Evolutionary conservation across 2,329 filamentous ascomycete species (phyloP), one percentile per base, ranked within the genome.

Genomic region (Trichothecium sympodiale): DNA sequence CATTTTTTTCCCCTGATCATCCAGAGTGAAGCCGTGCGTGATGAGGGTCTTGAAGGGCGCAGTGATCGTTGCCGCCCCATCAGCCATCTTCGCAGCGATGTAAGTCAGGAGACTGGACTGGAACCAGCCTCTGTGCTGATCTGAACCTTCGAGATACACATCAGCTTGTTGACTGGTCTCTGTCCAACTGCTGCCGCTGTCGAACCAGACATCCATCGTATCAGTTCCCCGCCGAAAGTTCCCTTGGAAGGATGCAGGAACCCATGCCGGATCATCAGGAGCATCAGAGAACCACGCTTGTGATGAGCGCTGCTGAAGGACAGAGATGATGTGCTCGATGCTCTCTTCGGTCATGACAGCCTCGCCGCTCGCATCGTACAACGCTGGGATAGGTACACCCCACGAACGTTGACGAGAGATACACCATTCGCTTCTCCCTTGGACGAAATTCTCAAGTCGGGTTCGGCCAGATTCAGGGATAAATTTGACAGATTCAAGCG

Each of bases 151-250:
- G 3, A 96, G 71, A 53, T 94, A 96, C 17, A 96, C 72, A 54
- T 98, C 87, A 1, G 86, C 86, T 17, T 55, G 78, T 18, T 54
- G 51, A 8, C 56, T 47, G 18, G 62, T 65, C 51, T 74, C 68
- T 4, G 68, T 82, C 91, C 91, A 98, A 51, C 86, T 94, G 34
- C 83, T 94, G 5, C 91, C 91, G 45, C 91, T 96, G 56, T 98
- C 91, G 48, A 98, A 98, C 91, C 91, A 98, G 8, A 98, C 91
- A 56, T 98, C 91, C 91, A 98, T 98, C 0, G 91, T 98, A 51
- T 98, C 91, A 30, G 69, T 83, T 12, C 89, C 89, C 42, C 91
- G 80, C 33, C 72, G 66, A 52, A 81, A 91, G 5, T 61, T 52
- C 8, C 65, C 65, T 12, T 67, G 61, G 2, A 94, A 62, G 8